These are phyloP conservation scores for Starmerella tilneyi DNA, from an alignment of 805 yeast genomes.

Conservation along the genomic window DNA sequence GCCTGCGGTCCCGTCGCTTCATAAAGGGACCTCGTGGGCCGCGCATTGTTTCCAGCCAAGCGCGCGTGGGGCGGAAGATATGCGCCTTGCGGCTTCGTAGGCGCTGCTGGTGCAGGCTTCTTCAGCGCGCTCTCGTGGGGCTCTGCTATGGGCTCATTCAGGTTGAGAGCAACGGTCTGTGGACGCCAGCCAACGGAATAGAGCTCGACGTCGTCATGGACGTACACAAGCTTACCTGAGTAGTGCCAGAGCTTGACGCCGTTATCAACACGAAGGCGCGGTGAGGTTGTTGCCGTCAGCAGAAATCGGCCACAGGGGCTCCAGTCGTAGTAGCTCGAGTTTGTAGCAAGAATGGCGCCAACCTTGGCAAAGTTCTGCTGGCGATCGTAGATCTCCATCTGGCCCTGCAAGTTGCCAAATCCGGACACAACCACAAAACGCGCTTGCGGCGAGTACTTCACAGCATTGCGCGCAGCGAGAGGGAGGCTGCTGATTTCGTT, in stretches of 20 bases:
- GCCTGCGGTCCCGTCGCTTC: conserved; percentile 18
- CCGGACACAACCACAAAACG: conserved; percentile 88
- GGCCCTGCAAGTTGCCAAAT: conserved; percentile 94
- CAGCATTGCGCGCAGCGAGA: conserved; percentile 78
- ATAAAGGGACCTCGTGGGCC: conserved; percentile 27
- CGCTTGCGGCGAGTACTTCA: conserved; percentile 88
- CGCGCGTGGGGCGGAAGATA: conserved; percentile 97
- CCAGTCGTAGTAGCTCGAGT: conserved; percentile 96
- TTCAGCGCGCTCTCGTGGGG: conserved; percentile 65
- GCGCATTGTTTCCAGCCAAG: conserved; percentile 29
- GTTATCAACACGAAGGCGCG: conserved; percentile 92
- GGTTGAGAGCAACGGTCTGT: conserved; percentile 42
- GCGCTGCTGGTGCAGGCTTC: conserved; percentile 26
- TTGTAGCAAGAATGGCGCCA: conserved; percentile 77
- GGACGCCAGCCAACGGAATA: conserved; percentile 79
- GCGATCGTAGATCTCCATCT: conserved; percentile 89
- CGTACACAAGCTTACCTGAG: conserved; percentile 67
- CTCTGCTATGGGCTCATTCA: conserved; percentile 40
- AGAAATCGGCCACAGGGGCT: conserved; percentile 92
- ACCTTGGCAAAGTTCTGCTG: conserved; percentile 72
- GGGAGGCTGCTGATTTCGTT: conserved; percentile 74
- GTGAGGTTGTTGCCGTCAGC: conserved; percentile 92
- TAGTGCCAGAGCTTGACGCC: conserved; percentile 91
- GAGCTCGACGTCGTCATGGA: conserved; percentile 72
- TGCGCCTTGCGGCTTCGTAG: conserved; percentile 69